These are phyloP conservation scores for Rutidosis leptorrhynchoides DNA, from an alignment of 129 eudicot species.

Conservation along the genomic window DNA sequence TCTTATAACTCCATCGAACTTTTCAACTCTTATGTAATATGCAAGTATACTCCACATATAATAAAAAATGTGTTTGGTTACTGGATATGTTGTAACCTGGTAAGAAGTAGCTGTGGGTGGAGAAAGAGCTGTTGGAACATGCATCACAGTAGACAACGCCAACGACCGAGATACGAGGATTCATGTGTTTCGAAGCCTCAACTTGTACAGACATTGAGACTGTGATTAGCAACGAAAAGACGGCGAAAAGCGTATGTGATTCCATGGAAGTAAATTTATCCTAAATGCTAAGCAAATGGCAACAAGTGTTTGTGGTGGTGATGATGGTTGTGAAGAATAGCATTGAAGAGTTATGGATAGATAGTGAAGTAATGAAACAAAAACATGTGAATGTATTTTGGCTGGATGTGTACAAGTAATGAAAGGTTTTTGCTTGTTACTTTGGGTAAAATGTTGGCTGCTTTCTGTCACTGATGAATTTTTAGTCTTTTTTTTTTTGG, in stretches of 20 bases:
- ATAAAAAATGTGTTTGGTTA: neutral
- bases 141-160: conserved; percentile 90
- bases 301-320: conserved; percentile 19
- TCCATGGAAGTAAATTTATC: conserved; percentile 35
- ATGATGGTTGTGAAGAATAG: conserved; percentile 7
- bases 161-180: conserved; percentile 77
- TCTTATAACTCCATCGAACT: too few relatives aligned
- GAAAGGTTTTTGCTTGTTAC: conserved; percentile 15
- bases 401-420: conserved; percentile 36
- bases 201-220: conserved; percentile 26
- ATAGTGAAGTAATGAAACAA: conserved; percentile 37
- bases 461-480: conserved; percentile 25
- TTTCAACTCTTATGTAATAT: too few relatives aligned
- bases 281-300: neutral
- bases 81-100: conserved; percentile 44
- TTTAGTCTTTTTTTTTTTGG: neutral
- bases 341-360: conserved; percentile 21
- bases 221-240: conserved; percentile 27
- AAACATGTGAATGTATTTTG: conserved; percentile 78
- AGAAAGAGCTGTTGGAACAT: conserved; percentile 84
- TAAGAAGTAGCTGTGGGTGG: conserved; percentile 85
- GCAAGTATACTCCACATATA: too few relatives aligned
- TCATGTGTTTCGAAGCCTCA: conserved; percentile 36
- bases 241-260: conserved; percentile 26
- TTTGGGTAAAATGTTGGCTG: conserved; percentile 8